phyloP scores from a whole-genome alignment of 805 yeast genomes.

The Candida hispaniensis region DNA sequence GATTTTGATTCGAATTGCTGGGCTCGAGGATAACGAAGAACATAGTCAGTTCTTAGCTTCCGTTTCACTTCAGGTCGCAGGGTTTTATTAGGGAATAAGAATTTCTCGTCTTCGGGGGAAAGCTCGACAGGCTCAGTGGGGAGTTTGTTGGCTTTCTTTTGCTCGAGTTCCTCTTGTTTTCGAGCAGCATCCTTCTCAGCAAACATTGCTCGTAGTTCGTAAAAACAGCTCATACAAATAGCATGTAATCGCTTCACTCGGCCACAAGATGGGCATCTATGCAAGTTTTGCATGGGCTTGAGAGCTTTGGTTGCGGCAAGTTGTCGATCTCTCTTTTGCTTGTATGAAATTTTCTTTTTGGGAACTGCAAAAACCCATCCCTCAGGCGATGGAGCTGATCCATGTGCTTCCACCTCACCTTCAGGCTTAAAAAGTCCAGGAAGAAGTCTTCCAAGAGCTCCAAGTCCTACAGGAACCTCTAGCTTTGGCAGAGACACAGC shows the following conservation, averaged over 20 bases:
- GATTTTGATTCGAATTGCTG: too few relatives aligned
- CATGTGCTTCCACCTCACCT: too few relatives aligned
- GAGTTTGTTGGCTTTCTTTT: constrained; percentile 21
- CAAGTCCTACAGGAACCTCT: too few relatives aligned
- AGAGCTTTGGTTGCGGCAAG: constrained; percentile 75
- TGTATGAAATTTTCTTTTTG: constrained; percentile 83
- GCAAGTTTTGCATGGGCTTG: constrained; percentile 62
- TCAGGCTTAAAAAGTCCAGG: constrained; percentile 1
- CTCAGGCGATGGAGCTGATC: too few relatives aligned
- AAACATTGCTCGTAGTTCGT: constrained; percentile 69
- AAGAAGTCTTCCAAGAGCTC: too few relatives aligned
- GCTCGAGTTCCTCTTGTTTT: constrained; percentile 18
- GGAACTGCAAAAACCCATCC: constrained; percentile 87
- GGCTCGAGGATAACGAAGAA: constrained; percentile 9
- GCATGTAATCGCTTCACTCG: constrained; percentile 81
- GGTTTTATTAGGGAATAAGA: constrained; percentile 25
- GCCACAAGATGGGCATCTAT: constrained; percentile 94
- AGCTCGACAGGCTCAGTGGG: constrained; percentile 22
- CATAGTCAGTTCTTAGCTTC: constrained; percentile 8
- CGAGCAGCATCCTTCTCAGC: constrained; percentile 28
- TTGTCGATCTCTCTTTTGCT: constrained; percentile 72
- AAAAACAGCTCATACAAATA: constrained; percentile 86
- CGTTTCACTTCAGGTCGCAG: constrained; percentile 19
- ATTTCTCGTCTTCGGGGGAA: constrained; percentile 20
- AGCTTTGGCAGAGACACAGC: too few relatives aligned